phyloP scores from a whole-genome alignment of 495 filamentous ascomycete genomes.

The Chaetomidium leptoderma region DNA sequence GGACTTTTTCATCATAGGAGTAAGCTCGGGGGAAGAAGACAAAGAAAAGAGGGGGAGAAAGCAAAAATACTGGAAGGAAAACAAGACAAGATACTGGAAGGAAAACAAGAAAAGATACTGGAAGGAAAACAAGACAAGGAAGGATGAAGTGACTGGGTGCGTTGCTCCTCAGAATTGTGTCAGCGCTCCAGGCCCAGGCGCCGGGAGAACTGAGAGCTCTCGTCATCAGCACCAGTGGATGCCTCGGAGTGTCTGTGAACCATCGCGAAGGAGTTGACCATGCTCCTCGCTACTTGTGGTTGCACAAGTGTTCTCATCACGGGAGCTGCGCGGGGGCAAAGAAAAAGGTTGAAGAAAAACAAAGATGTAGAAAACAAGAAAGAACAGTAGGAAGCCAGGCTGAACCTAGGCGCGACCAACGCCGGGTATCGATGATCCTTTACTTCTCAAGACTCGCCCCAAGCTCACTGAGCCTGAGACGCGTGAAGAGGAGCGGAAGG shows the following conservation, averaged over 20 bases:
- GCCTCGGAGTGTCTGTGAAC: background rate
- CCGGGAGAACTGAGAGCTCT: background rate
- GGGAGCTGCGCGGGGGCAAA: background rate
- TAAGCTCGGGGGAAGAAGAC: background rate
- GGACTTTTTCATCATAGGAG: constrained; percentile 1
- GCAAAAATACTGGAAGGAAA: background rate
- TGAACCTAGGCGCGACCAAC: no score
- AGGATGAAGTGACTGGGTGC: background rate
- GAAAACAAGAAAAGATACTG: background rate
- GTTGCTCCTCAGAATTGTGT: background rate
- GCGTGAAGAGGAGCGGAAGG: no score
- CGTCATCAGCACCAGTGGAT: background rate
- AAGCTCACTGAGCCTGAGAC: no score
- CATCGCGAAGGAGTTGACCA: background rate
- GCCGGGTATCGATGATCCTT: no score
- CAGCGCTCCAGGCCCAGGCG: background rate
- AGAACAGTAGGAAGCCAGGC: no score
- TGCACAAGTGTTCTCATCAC: background rate
- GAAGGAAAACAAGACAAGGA: background rate
- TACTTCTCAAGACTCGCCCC: no score
- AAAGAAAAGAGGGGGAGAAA: background rate
- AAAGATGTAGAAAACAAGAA: background rate
- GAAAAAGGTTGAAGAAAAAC: background rate
- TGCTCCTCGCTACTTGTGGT: background rate
- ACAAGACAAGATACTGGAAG: background rate